A percentile compares a stretch with the other conserved stretches of the same genome.
These are phyloP conservation scores for Clohesyomyces aquaticus DNA, from an alignment of 495 filamentous ascomycete species.

Conservation along the genomic window DNA sequence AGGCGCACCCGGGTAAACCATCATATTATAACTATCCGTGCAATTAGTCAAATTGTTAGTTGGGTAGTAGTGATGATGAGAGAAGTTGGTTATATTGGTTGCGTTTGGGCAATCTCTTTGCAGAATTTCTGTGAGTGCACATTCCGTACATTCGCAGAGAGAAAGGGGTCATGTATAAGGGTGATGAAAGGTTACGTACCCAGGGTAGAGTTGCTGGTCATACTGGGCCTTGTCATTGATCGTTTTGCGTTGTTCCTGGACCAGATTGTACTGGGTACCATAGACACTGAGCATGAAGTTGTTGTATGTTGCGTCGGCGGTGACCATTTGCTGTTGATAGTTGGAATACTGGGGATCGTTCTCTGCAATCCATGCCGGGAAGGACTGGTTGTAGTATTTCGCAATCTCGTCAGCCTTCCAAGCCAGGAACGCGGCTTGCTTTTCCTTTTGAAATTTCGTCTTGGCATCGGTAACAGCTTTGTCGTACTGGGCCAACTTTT, in stretches of 20 bases:
- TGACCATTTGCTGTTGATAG: slow-evolving; percentile 12
- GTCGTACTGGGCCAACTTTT: slow-evolving; percentile 1
- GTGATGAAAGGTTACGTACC: slow-evolving; percentile 6
- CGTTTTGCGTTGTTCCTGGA: slow-evolving; percentile 21
- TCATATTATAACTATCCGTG: slow-evolving; percentile 26
- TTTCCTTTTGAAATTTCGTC: slow-evolving; percentile 15
- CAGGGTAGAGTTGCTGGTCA: slow-evolving; percentile 8
- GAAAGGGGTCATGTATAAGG: neutral
- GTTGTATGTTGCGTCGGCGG: slow-evolving; percentile 21
- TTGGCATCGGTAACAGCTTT: slow-evolving; percentile 10
- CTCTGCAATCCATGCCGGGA: slow-evolving; percentile 17
- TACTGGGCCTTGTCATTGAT: slow-evolving; percentile 26
- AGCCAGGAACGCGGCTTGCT: slow-evolving; percentile 12
- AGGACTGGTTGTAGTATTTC: slow-evolving; percentile 27
- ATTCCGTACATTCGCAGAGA: neutral
- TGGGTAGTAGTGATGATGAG: neutral
- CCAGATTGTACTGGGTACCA: slow-evolving; percentile 17
- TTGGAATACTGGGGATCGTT: slow-evolving; percentile 28
- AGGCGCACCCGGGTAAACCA: slow-evolving; percentile 12
- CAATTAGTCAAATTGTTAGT: slow-evolving; percentile 16
- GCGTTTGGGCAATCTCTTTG: slow-evolving; percentile 1
- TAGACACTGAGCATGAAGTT: slow-evolving; percentile 25
- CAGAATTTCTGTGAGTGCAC: neutral
- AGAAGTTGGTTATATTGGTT: neutral
- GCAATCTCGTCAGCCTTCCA: slow-evolving; percentile 20